Conservation (phyloP, 495 filamentous ascomycete species). For the Daldinia caldariorum region DNA sequence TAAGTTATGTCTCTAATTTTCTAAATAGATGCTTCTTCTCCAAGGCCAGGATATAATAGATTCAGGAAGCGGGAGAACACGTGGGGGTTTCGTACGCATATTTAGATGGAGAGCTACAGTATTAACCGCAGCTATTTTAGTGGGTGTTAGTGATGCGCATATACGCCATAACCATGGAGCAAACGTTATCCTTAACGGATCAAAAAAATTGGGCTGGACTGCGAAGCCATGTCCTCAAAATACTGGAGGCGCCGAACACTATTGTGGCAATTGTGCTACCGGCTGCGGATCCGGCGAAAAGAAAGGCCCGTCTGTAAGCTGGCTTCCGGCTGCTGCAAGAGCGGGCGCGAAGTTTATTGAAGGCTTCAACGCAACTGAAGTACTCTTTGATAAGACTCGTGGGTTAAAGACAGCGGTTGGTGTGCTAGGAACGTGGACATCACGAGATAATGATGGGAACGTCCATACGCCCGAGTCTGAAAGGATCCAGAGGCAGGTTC, state of each 20-base stretch:
- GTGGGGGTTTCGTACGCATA: neutral
- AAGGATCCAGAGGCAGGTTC: constrained; percentile 64
- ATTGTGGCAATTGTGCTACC: constrained; percentile 80
- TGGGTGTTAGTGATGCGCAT: constrained; percentile 78
- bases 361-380: constrained; percentile 72
- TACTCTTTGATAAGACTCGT: constrained; percentile 69
- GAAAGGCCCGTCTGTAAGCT: constrained; percentile 79
- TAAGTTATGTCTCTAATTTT: constrained; percentile 14
- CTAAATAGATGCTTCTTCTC: constrained; percentile 49
- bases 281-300: constrained; percentile 80
- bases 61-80: neutral
- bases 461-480: constrained; percentile 59
- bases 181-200: constrained; percentile 74
- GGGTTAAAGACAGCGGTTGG: constrained; percentile 71
- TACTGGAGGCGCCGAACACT: constrained; percentile 72
- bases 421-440: constrained; percentile 76
- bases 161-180: constrained; percentile 78
- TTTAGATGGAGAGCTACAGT: constrained; percentile 34
- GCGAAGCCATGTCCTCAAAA: constrained; percentile 82
- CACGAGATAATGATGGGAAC: constrained; percentile 69
- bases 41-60: neutral
- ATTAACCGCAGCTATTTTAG: constrained; percentile 56
- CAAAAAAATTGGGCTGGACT: constrained; percentile 76
- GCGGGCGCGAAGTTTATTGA: constrained; percentile 83
- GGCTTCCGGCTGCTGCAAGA: constrained; percentile 78